phyloP scores from a whole-genome alignment of 495 filamentous ascomycete genomes.

The Penicillium subrubescens region DNA sequence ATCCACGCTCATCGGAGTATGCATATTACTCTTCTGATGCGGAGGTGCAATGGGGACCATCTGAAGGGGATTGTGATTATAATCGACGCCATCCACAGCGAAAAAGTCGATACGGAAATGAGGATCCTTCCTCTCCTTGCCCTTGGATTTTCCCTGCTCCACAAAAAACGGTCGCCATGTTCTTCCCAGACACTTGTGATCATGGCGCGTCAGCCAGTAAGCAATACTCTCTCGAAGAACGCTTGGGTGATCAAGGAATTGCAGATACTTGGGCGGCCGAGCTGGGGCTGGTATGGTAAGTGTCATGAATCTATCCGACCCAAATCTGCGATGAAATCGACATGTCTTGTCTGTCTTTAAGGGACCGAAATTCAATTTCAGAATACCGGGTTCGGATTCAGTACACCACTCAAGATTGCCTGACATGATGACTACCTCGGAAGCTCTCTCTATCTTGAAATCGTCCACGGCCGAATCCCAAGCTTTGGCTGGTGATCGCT shows the following conservation, averaged over 20 bases:
- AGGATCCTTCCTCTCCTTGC: conserved; percentile 27
- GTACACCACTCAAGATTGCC: conserved; percentile 46
- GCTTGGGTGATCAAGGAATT: conserved; percentile 22
- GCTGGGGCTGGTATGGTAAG: conserved; percentile 42
- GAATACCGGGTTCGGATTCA: conserved; percentile 36
- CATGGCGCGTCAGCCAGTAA: conserved; percentile 44
- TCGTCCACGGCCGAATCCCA: conserved; percentile 44
- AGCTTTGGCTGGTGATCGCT: conserved; percentile 38
- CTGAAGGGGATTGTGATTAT: conserved; percentile 18
- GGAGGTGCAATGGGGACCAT: conserved; percentile 20
- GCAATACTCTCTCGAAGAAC: conserved; percentile 39
- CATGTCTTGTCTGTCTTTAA: conserved; percentile 47
- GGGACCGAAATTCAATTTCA: conserved; percentile 46
- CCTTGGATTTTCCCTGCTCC: conserved; percentile 44
- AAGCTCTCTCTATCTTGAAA: conserved; percentile 40
- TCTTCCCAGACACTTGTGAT: conserved; percentile 46
- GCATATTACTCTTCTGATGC: conserved; percentile 25
- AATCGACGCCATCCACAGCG: conserved; percentile 52
- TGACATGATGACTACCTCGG: conserved; percentile 44
- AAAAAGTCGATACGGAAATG: conserved; percentile 55
- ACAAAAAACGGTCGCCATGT: conserved; percentile 52
- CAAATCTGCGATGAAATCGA: conserved; percentile 52
- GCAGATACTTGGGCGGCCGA: conserved; percentile 40
- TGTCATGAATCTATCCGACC: conserved; percentile 50
- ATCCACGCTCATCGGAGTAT: conserved; percentile 41